Percentiles rank a stretch among this genome's conserved stretches.
Conservation (phyloP, 345 rosid species). For the Euphorbia lathyris region DNA sequence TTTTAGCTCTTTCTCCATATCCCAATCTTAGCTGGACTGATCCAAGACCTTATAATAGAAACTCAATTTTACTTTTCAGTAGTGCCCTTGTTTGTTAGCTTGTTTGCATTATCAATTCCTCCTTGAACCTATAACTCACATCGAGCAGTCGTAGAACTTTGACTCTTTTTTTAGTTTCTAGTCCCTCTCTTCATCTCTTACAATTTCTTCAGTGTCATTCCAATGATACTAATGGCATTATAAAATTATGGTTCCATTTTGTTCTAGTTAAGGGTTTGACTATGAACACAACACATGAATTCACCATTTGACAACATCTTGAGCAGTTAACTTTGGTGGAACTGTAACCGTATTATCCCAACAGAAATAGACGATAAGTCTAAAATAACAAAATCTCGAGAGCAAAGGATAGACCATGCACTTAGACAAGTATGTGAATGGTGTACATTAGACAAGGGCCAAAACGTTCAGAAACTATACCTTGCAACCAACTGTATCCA, state of each 20-base stretch:
- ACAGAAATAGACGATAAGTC: neutral
- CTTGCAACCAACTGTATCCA: conserved; percentile 73
- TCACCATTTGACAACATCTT: neutral
- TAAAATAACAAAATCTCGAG: neutral
- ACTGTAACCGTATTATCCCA: neutral
- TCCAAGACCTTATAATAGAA: no score
- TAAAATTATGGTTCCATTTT: neutral
- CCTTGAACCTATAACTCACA: neutral
- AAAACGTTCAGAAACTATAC: conserved; percentile 27
- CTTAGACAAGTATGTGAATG: conserved; percentile 5
- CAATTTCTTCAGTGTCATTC: neutral
- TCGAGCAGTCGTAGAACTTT: neutral
- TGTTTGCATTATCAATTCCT: neutral
- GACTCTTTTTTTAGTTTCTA: neutral
- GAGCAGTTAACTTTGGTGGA: neutral
- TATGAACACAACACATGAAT: neutral
- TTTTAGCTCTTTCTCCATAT: no score
- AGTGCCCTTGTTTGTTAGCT: no score
- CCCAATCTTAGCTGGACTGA: no score
- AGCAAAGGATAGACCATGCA: conserved; percentile 2
- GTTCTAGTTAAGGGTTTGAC: neutral
- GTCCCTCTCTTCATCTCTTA: neutral
- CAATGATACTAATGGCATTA: neutral
- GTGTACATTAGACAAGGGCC: neutral
- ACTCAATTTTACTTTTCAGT: no score